Percentiles rank a stretch among this genome's conserved stretches.
Evolutionary conservation across 805 yeast species (phyloP).

Genomic region (Gaillardinia entomophila): DNA sequence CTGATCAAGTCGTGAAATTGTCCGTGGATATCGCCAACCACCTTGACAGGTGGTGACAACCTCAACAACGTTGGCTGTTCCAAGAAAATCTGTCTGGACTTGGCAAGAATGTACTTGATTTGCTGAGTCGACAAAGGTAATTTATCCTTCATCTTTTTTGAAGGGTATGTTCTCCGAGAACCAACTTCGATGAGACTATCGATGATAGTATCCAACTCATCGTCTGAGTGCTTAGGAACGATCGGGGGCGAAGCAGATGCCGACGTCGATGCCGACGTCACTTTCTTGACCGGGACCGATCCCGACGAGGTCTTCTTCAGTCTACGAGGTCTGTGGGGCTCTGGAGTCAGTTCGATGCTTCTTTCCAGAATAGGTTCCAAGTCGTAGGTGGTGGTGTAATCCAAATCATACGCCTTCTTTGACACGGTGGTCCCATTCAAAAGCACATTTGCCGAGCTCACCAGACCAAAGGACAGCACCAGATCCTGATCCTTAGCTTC

Average conservation of each 20-base stretch:
- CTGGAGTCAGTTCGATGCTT: slow-evolving; percentile 22
- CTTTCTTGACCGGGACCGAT: not conserved
- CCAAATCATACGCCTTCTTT: slow-evolving; percentile 2
- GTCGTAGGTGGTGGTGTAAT: slow-evolving; percentile 2
- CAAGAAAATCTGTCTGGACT: slow-evolving; percentile 54
- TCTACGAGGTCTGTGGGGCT: slow-evolving; percentile 5
- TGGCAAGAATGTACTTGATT: slow-evolving; percentile 51
- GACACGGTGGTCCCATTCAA: slow-evolving; percentile 3
- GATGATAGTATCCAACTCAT: slow-evolving; percentile 60
- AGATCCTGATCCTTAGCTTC: slow-evolving; percentile 30
- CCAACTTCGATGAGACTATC: slow-evolving; percentile 54
- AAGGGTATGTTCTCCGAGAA: slow-evolving; percentile 6
- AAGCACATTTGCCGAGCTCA: slow-evolving; percentile 6
- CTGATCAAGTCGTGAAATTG: slow-evolving; percentile 50
- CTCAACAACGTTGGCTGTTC: slow-evolving; percentile 61
- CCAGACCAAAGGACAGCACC: slow-evolving; percentile 31
- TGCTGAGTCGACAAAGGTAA: slow-evolving; percentile 45
- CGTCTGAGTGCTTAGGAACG: slow-evolving; percentile 16
- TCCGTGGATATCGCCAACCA: slow-evolving; percentile 82
- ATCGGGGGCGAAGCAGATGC: slow-evolving; percentile 17
- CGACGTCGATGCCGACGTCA: slow-evolving; percentile 11
- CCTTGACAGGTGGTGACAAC: slow-evolving; percentile 72
- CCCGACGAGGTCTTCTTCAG: slow-evolving; percentile 1
- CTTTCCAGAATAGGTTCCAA: slow-evolving; percentile 29
- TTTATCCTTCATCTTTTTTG: slow-evolving; percentile 31